Evolutionary conservation across 164 flowering plant genomes (phyloP).

Genomic region (Liriodendron chinense): DNA sequence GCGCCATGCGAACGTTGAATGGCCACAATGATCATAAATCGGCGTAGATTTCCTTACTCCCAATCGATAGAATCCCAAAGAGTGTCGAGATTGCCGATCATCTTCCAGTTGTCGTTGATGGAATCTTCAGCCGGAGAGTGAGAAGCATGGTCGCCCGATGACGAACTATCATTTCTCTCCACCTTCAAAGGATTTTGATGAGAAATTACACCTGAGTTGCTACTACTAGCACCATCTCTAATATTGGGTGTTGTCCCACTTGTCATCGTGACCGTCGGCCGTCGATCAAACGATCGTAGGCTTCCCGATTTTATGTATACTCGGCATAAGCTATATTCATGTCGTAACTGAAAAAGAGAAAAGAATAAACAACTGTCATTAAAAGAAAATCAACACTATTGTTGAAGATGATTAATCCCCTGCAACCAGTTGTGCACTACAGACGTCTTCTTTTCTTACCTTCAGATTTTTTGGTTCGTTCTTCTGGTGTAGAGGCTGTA

Average conservation of each 20-base stretch:
- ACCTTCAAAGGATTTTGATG: constrained; percentile 7
- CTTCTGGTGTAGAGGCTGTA: too few relatives aligned
- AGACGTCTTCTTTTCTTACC: too few relatives aligned
- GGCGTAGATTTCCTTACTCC: background rate
- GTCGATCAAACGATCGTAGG: constrained; percentile 62
- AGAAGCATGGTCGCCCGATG: constrained; percentile 20
- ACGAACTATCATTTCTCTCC: constrained; percentile 27
- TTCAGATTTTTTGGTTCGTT: too few relatives aligned
- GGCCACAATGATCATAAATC: too few relatives aligned
- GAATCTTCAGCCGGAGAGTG: background rate
- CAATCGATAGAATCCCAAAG: constrained; percentile 21
- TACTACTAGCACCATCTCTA: background rate
- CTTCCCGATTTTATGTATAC: constrained; percentile 57
- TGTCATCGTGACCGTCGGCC: constrained; percentile 29
- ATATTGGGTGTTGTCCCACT: background rate
- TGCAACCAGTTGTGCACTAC: too few relatives aligned
- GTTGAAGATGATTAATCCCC: background rate
- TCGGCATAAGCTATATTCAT: constrained; percentile 59
- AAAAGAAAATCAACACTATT: background rate
- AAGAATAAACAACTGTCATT: background rate
- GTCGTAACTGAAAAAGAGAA: constrained; percentile 41
- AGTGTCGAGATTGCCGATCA: background rate
- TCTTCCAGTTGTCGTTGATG: constrained; percentile 10
- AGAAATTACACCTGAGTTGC: constrained; percentile 1
- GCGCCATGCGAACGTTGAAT: too few relatives aligned